Evolutionary conservation across 345 rosid genomes (phyloP), one percentile per base, ranked within the genome.

Genomic region (Corchorus olitorius): DNA sequence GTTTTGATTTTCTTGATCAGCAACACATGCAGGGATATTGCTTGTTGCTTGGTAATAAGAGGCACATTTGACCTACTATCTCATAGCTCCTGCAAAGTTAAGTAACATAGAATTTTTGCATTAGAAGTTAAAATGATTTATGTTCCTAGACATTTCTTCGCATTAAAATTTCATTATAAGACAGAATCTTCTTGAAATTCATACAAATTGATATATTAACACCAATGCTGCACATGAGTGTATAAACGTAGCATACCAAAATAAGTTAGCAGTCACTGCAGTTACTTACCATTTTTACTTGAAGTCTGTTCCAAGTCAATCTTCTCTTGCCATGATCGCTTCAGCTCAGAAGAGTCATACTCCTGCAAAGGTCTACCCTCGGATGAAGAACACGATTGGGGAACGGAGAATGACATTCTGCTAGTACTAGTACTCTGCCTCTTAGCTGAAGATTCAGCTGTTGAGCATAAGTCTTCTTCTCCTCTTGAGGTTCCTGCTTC

Each of bases 371-470:
- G 74, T 77, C 78, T 83, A 72, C 84, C 83, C 58, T 83, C 91
- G 10, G 88, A 86, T 50, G 84, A 75, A 27, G 97, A 84, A 58
- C 80, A 79, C 62, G 78, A 87, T 15, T 87, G 92, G 14, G 97
- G 97, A 73, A 87, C 93, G 49, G 91, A 86, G 80, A 89, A 88
- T 20, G 90, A 86, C 79, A 65, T 75, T 64, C 58, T 75, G 77
- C 88, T 81, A 22, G 79, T 86, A 46, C 88, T 81, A 22, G 79
- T 86, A 46, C 80, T 66, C 81, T 78, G 89, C 83, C 86, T 84
- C 79, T 84, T 84, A 45, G 90, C 81, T 4, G 92, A 88, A 69
- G 98, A 91, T 75, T 94, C 94, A 15, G 94, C 97, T 2, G 97
- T 89, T 3, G 97, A 92, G 82, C 88, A 87, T 75, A 83, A 66